These are phyloP conservation scores for Novymonas esmeraldas DNA, from an alignment of 208 protist genomes.

Conservation along the genomic window DNA sequence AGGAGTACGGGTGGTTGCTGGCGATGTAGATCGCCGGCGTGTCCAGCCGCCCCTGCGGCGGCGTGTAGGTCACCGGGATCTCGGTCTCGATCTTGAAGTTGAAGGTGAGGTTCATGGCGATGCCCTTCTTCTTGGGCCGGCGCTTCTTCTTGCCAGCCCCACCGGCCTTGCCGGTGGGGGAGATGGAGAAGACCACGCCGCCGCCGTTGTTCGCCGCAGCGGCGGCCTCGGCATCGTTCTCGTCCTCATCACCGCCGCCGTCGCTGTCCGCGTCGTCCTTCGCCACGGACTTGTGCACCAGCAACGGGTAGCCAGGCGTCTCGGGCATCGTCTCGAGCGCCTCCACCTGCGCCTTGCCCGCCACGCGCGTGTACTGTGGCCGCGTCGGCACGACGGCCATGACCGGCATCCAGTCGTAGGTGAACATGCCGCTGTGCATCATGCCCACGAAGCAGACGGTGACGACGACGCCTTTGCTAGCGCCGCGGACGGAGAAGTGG, in stretches of 20 bases:
- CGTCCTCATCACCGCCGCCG: conserved; percentile 34
- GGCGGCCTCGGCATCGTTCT: conserved; percentile 20
- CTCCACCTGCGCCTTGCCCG: conserved; percentile 63
- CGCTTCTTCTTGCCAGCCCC: conserved; percentile 41
- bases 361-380: conserved; percentile 68
- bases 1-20: conserved; percentile 93
- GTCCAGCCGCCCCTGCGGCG: conserved; percentile 55
- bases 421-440: conserved; percentile 89
- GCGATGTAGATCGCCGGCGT: conserved; percentile 85
- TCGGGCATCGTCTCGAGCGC: conserved; percentile 69
- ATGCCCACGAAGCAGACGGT: conserved; percentile 79
- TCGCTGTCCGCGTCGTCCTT: conserved; percentile 27
- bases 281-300: conserved; percentile 48
- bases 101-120: conserved; percentile 87
- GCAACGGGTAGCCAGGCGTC: conserved; percentile 75
- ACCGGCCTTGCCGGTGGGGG: conserved; percentile 19
- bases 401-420: conserved; percentile 85
- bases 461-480: conserved; percentile 53
- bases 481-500: conserved; percentile 90
- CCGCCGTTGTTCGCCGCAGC: background rate
- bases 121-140: conserved; percentile 55
- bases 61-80: conserved; percentile 39
- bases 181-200: conserved; percentile 24
- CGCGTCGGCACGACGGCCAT: conserved; percentile 51
- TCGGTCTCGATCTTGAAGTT: conserved; percentile 74